Base-by-base conservation (phyloP, 1,284 basidiomycete species). In the Neolentinus lepideus region DNA sequence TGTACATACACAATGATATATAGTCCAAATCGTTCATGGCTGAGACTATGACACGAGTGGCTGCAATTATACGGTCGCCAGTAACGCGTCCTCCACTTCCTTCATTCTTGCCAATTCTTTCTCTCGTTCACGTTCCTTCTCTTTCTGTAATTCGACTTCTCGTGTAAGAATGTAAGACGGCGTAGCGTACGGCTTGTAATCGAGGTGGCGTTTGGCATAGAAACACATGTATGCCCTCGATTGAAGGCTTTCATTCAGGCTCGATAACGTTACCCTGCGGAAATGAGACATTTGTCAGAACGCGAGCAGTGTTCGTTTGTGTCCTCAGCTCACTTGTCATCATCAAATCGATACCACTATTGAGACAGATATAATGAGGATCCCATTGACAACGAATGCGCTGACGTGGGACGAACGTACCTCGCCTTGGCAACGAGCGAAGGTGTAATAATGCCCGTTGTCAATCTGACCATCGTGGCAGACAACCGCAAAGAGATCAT, bases 381-480 rank as follows among this genome's bases (percentile, higher is more conserved):
- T 12, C 4, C 29, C 29, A 6, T 31, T 31, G 29, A 31, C n/a
- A n/a, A 31, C 4, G 29, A 31, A 12, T 4, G 29, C 12, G 12
- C 29, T 31, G 29, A 31, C 12, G 6, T 31, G 29, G 29, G 6
- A 31, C 29, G 29, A n/a, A n/a, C 82, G 51, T 58, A 88, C 89
- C 77, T 89, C 83, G 60, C 91, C 83, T 57, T 84, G 77, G 62
- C 82, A 89, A 27, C 88, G 80, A 24, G 88, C 85, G 66, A 80
- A 94, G 68, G 88, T 92, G 26, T 88, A 92, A 69, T 98, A 98
- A 67, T 98, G 95, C 0, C 95, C 95, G 58, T 94, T 97, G 69
- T 95, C 89, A 64, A 98, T 85, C 68, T 91, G 88, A 9, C 95
- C 95, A 67, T 97, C 92, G 69, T 98, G 95, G 59, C 94, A 94